These are phyloP conservation scores for Penicillium digitatum DNA, from an alignment of 2,329 filamentous ascomycete species.

Conservation along the genomic window DNA sequence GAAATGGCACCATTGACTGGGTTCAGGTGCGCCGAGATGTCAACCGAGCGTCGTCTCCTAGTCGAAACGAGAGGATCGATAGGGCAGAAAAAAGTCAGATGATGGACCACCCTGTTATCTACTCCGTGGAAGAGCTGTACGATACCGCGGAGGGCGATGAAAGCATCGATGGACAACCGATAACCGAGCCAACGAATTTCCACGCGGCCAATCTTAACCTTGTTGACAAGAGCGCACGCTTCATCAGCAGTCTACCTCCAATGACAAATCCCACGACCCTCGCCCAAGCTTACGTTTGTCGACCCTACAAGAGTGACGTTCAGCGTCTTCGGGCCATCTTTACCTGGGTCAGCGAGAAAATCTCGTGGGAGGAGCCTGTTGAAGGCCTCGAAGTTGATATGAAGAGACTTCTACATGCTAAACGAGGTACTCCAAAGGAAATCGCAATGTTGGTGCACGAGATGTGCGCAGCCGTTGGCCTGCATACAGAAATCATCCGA, in stretches of 20 bases:
- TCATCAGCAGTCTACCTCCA: constrained; percentile 76
- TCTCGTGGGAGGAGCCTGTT: constrained; percentile 92
- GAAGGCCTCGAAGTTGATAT: constrained; percentile 76
- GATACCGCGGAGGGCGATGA: constrained; percentile 87
- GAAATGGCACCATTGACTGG: constrained; percentile 66
- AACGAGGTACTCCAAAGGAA: constrained; percentile 81
- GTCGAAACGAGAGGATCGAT: constrained; percentile 80
- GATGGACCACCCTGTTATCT: constrained; percentile 84
- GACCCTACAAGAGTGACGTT: constrained; percentile 90
- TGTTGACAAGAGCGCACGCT: constrained; percentile 94
- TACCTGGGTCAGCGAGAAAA: constrained; percentile 93
- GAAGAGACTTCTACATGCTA: constrained; percentile 75
- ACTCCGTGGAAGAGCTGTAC: constrained; percentile 83
- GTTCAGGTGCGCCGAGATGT: constrained; percentile 96
- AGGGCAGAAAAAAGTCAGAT: constrained; percentile 86
- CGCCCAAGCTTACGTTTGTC: constrained; percentile 86
- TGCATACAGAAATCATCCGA: constrained; percentile 80
- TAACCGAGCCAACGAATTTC: constrained; percentile 80
- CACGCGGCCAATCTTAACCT: constrained; percentile 72
- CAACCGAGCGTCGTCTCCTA: constrained; percentile 90
- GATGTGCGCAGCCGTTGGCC: constrained; percentile 86
- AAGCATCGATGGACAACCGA: constrained; percentile 74
- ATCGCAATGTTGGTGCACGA: constrained; percentile 83
- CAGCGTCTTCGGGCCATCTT: constrained; percentile 92
- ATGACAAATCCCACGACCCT: constrained; percentile 77